Conservation (phyloP, 2,329 filamentous ascomycete species). For the Colletotrichum salicis region DNA sequence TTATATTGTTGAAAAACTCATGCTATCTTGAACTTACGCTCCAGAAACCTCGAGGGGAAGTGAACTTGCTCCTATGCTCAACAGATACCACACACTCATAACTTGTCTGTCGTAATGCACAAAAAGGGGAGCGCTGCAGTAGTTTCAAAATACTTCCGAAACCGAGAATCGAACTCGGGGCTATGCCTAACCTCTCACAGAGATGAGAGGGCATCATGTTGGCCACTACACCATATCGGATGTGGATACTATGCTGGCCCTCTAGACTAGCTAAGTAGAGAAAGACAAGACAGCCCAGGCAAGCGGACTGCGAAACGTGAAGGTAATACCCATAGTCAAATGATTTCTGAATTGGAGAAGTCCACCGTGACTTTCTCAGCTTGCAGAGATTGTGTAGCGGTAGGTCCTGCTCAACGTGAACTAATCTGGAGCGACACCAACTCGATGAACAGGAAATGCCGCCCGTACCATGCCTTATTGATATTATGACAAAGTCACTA, state of each 20-base stretch:
- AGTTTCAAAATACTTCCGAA: background rate
- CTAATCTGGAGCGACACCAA: background rate
- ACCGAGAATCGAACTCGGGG: background rate
- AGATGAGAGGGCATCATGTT: background rate
- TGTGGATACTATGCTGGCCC: background rate
- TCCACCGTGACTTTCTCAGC: background rate
- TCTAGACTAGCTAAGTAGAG: background rate
- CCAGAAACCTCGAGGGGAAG: no score
- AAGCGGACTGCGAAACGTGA: background rate
- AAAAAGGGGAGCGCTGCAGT: no score
- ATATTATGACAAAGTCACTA: no score
- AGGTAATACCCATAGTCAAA: background rate
- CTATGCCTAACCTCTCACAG: background rate
- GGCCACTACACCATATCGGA: background rate
- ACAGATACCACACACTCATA: no score
- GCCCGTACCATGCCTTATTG: background rate
- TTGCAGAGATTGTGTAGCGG: background rate
- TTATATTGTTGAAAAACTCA: no score
- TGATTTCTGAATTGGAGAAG: background rate
- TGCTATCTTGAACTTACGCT: no score
- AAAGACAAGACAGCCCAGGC: accelerated
- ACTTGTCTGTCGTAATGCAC: no score
- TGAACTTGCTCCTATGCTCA: no score
- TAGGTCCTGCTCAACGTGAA: background rate
- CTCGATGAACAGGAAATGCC: background rate